These are phyloP conservation scores for Ogataea paraovalis DNA, from an alignment of 805 yeast species.

Conservation along the genomic window DNA sequence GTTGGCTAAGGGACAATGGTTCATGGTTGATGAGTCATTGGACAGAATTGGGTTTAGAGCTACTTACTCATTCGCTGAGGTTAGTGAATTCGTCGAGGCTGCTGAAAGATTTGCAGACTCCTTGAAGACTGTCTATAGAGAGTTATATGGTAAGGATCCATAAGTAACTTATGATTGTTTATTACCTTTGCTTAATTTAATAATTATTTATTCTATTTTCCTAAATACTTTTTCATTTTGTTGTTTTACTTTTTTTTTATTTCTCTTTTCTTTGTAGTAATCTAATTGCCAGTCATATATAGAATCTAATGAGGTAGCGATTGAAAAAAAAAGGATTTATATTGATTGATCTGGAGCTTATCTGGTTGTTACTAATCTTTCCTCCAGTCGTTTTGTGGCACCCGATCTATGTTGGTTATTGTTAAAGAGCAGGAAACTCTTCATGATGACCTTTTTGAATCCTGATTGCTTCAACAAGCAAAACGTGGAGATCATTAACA, in stretches of 20 bases:
- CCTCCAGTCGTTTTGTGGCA: too few species aligned
- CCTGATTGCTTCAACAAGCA: too few species aligned
- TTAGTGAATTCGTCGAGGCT: slow-evolving; percentile 22
- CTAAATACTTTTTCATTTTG: neutral
- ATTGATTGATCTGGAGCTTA: too few species aligned
- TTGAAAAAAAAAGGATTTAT: too few species aligned
- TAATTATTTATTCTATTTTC: neutral
- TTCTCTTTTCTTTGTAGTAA: neutral
- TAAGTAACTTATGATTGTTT: neutral
- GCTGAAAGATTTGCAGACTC: slow-evolving; percentile 27
- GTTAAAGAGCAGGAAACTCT: too few species aligned
- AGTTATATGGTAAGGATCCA: slow-evolving; percentile 7
- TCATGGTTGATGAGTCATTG: slow-evolving; percentile 22
- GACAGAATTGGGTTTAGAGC: slow-evolving; percentile 29
- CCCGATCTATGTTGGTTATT: too few species aligned
- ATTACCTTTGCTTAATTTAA: neutral
- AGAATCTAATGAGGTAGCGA: too few species aligned
- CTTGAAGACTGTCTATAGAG: slow-evolving; percentile 13
- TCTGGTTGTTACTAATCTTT: too few species aligned
- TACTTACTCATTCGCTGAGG: slow-evolving; percentile 29
- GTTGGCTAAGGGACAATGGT: slow-evolving; percentile 34
- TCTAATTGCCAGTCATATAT: too few species aligned
- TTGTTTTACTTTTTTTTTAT: neutral
- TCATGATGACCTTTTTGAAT: too few species aligned
- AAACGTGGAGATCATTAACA: too few species aligned